A percentile compares a stretch with the other conserved stretches of the same genome.
Evolutionary conservation across 2,329 filamentous ascomycete species (phyloP).

Genomic region (Fonsecaea nubica): DNA sequence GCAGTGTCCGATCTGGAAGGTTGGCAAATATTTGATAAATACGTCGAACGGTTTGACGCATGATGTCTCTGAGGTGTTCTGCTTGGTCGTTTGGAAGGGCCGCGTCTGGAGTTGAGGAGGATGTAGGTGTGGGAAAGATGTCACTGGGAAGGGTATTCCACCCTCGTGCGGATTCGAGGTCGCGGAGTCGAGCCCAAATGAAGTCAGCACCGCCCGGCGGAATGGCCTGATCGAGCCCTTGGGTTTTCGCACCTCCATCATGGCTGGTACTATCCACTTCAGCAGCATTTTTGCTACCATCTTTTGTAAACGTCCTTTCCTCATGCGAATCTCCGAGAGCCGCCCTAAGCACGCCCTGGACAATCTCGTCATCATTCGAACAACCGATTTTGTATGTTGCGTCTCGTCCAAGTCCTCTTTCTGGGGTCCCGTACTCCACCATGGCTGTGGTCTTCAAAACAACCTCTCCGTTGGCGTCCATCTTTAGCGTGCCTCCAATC

Average conservation of each 20-base stretch:
- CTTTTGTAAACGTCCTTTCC: not conserved
- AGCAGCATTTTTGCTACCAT: not conserved
- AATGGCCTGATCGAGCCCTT: slow-evolving; percentile 42
- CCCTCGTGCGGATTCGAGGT: slow-evolving; percentile 65
- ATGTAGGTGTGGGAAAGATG: slow-evolving; percentile 1
- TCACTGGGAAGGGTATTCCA: slow-evolving; percentile 51
- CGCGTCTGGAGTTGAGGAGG: slow-evolving; percentile 20
- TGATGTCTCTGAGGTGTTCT: slow-evolving; percentile 51
- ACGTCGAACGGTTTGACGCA: slow-evolving; percentile 58
- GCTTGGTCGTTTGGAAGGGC: slow-evolving; percentile 11
- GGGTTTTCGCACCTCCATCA: not conserved
- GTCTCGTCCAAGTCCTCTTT: slow-evolving; percentile 63
- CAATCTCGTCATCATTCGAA: slow-evolving; percentile 63
- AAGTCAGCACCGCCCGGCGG: slow-evolving; percentile 64
- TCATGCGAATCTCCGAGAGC: slow-evolving; percentile 19
- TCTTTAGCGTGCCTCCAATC: slow-evolving; percentile 64
- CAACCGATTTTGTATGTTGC: slow-evolving; percentile 65
- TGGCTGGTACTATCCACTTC: not conserved
- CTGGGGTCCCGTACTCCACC: slow-evolving; percentile 87
- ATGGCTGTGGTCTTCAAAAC: slow-evolving; percentile 59
- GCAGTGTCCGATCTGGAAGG: slow-evolving; percentile 62
- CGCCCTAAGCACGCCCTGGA: slow-evolving; percentile 57
- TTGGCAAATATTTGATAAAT: slow-evolving; percentile 62
- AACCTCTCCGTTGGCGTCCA: slow-evolving; percentile 43
- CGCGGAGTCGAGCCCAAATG: slow-evolving; percentile 67